A percentile compares a stretch with the other conserved stretches of the same genome.
Conservation (phyloP, 176 grass and related monocot genomes). For the Chrysopogon serrulatus region DNA sequence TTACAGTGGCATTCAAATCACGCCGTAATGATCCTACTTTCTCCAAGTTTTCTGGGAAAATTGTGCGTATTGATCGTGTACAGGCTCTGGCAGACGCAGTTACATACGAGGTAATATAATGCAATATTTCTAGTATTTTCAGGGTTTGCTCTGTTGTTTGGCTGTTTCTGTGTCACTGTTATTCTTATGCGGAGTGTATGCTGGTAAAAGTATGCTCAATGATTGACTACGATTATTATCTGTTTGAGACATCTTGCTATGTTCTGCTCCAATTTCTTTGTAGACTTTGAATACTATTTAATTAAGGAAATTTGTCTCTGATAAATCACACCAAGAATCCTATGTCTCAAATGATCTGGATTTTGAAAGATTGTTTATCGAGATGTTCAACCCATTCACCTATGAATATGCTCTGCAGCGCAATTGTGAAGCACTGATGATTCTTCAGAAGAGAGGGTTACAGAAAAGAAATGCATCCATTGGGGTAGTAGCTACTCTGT, state of each 20-base stretch:
- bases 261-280: background rate
- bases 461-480: constrained; percentile 78
- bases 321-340: background rate
- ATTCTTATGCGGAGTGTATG: background rate
- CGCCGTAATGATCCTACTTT: constrained; percentile 74
- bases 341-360: background rate
- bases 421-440: constrained; percentile 85
- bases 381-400: no score
- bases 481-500: constrained; percentile 72
- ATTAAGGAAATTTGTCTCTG: background rate
- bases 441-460: constrained; percentile 82
- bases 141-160: background rate
- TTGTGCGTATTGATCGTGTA: constrained; percentile 70
- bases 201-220: background rate
- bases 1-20: constrained; percentile 74
- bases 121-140: no score
- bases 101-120: constrained; percentile 70
- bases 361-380: background rate
- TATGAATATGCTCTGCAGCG: constrained; percentile 50
- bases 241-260: background rate
- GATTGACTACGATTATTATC: background rate
- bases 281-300: background rate
- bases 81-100: constrained; percentile 81
- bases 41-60: constrained; percentile 77
- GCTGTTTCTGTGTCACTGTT: background rate